Evolutionary conservation across 768 basidiomycete species (phyloP).

Genomic region (Kockovaella imperatae): DNA sequence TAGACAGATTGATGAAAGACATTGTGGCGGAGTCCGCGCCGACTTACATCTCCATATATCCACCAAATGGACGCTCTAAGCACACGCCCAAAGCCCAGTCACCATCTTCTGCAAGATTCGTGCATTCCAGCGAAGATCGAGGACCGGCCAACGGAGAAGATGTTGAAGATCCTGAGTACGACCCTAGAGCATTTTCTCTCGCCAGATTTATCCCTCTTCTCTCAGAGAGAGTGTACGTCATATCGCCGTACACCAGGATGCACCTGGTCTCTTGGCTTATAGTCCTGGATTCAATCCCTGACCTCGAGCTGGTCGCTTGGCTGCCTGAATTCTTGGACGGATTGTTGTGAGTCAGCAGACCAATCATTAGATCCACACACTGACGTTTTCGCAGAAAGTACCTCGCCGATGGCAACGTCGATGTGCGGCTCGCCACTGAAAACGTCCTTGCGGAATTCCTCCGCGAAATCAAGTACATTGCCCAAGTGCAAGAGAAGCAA

Average conservation of each 20-base stretch:
- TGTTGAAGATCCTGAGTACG: constrained; percentile 42
- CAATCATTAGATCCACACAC: constrained; percentile 6
- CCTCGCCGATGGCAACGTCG: constrained; percentile 86
- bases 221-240: constrained; percentile 83
- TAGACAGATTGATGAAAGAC: constrained; percentile 94
- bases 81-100: constrained; percentile 8
- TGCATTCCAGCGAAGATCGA: not conserved
- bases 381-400: constrained; percentile 64
- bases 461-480: constrained; percentile 80
- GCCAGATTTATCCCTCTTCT: constrained; percentile 90
- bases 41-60: constrained; percentile 78
- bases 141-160: constrained; percentile 48
- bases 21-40: constrained; percentile 95
- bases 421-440: constrained; percentile 85
- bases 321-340: constrained; percentile 93
- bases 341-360: constrained; percentile 57
- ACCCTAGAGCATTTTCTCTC: constrained; percentile 71
- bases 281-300: constrained; percentile 90
- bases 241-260: constrained; percentile 89
- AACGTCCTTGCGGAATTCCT: constrained; percentile 81
- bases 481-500: constrained; percentile 54
- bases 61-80: constrained; percentile 38
- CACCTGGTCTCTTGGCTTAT: constrained; percentile 97
- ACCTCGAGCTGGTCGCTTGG: constrained; percentile 87
- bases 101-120: no score